Evolutionary conservation across 352 stramenopile species (phyloP).

Genomic region (Pythium myriotylum): DNA sequence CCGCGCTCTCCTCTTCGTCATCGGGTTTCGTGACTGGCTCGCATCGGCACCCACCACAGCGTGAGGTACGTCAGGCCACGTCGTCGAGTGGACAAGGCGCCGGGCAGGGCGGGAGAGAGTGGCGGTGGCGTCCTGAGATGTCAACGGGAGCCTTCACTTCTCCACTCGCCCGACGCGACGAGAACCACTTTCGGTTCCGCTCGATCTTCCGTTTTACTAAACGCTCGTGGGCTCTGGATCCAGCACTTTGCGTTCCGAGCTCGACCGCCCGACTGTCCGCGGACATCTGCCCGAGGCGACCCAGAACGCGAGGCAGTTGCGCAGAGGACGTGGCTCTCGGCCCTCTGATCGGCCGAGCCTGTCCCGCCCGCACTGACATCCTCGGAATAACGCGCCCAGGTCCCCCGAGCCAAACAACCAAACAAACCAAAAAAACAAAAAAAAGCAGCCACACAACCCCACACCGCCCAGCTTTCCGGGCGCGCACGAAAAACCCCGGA

Average conservation of each 20-base stretch:
- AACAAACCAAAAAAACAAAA: too few species aligned
- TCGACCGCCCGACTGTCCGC: neutral
- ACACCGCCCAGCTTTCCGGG: too few species aligned
- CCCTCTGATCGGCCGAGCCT: neutral
- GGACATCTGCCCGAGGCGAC: neutral
- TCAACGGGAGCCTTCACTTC: conserved; percentile 4
- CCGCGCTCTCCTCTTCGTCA: neutral
- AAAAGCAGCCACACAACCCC: too few species aligned
- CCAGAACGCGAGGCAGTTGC: conserved; percentile 14
- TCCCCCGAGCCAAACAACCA: too few species aligned
- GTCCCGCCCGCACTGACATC: neutral
- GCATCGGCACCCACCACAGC: neutral
- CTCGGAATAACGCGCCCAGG: neutral
- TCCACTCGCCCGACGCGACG: neutral
- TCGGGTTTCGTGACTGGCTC: too few species aligned
- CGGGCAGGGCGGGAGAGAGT: neutral
- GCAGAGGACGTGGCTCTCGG: neutral
- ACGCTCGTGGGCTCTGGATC: neutral
- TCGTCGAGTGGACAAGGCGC: conserved; percentile 1
- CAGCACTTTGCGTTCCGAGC: neutral
- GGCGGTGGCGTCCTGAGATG: conserved; percentile 7
- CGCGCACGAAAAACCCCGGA: too few species aligned
- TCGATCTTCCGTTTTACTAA: conserved; percentile 1
- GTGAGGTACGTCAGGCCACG: conserved; percentile 2
- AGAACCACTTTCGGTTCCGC: neutral